These are phyloP conservation scores for Chaetomium globosum DNA, from an alignment of 2,329 filamentous ascomycete species.

Conservation along the genomic window DNA sequence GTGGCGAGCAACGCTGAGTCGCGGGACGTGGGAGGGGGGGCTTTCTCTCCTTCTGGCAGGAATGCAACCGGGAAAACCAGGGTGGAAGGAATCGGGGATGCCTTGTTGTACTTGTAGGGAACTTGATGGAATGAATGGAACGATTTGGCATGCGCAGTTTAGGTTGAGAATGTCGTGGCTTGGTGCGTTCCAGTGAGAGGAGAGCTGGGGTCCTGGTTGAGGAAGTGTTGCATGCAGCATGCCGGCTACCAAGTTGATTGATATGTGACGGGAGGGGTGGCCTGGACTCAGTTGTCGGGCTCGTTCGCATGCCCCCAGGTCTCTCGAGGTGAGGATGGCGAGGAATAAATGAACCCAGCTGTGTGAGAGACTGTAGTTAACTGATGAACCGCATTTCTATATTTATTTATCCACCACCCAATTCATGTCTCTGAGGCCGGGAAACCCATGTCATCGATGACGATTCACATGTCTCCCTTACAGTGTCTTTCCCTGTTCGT, in stretches of 20 bases:
- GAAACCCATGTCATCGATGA: background rate
- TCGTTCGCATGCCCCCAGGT: too few relatives aligned
- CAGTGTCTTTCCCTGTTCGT: background rate
- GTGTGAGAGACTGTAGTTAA: too few relatives aligned
- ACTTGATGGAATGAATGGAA: constrained; percentile 24
- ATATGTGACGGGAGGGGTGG: too few relatives aligned
- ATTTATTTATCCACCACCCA: background rate
- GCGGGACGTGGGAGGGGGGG: background rate
- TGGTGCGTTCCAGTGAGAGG: background rate
- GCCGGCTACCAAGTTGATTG: too few relatives aligned
- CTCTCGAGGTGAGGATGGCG: background rate
- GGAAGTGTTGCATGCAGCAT: background rate
- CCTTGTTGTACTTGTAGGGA: constrained; percentile 26
- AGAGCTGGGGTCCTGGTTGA: background rate
- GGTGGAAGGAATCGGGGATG: constrained; percentile 6
- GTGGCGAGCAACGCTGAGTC: constrained; percentile 10
- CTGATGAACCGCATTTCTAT: background rate
- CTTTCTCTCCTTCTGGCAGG: too few relatives aligned
- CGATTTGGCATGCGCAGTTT: constrained; percentile 16
- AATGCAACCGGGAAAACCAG: background rate
- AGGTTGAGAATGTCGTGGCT: background rate
- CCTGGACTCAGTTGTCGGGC: too few relatives aligned
- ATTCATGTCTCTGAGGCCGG: background rate
- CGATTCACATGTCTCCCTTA: background rate
- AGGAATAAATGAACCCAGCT: too few relatives aligned